Conservation (phyloP, 345 rosid species). For the Pelargonium nanum region DNA sequence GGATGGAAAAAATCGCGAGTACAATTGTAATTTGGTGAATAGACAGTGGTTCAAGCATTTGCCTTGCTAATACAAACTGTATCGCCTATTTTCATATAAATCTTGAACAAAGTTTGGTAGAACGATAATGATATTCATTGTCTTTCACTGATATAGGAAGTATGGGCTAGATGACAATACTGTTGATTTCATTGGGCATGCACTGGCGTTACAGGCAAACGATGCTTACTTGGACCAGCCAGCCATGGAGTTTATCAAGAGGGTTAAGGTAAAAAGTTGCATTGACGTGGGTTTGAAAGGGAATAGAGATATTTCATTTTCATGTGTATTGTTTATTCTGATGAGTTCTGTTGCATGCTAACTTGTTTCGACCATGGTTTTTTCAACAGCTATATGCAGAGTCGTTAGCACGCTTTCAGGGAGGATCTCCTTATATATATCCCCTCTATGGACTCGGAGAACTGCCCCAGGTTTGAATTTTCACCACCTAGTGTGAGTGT, state of each 20-base stretch:
- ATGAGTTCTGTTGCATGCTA: neutral
- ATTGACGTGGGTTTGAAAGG: neutral
- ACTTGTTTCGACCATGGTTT: neutral
- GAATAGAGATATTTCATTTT: too few species aligned
- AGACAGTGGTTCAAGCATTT: too few species aligned
- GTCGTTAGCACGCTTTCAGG: conserved; percentile 85
- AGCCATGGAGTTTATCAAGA: conserved; percentile 66
- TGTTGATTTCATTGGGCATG: conserved; percentile 84
- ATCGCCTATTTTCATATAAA: too few species aligned
- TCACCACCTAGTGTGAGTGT: neutral
- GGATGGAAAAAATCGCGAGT: too few species aligned
- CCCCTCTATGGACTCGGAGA: conserved; percentile 89
- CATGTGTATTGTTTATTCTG: neutral
- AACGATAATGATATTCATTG: neutral
- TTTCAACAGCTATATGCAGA: conserved; percentile 64
- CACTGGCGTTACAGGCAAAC: conserved; percentile 68
- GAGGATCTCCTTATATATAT: conserved; percentile 87
- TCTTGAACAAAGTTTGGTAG: too few species aligned
- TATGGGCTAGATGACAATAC: conserved; percentile 89
- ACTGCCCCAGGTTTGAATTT: conserved; percentile 63
- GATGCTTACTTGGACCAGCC: conserved; percentile 74
- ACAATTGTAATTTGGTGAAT: too few species aligned
- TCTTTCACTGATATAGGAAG: conserved; percentile 28
- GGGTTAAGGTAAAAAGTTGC: conserved; percentile 51
- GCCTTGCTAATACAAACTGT: too few species aligned